Base-by-base conservation (phyloP, 331 rosid genomes). In the Malus hybrid region DNA sequence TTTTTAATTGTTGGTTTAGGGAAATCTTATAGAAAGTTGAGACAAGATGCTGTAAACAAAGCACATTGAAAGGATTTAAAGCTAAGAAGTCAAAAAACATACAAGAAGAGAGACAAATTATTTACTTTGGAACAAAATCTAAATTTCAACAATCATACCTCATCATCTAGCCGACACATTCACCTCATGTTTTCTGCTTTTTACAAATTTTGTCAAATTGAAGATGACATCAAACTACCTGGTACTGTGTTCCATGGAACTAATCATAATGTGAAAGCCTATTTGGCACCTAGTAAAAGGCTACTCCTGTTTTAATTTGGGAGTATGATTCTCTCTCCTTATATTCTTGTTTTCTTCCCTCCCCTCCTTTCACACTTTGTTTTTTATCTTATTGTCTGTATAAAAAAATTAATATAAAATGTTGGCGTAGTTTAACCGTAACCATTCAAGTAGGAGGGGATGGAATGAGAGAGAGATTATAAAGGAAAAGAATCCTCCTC, bases 141-240 rank as follows among this genome's bases (percentile, higher is more conserved):
- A 24, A 24, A 24, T 24, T 66, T n/a, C 54, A 71, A 71, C 20
- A 54, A 32, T n/a, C 57, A 71, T 39, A 31, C 64, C 60, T 7
- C 64, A 59, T 59, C 27, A 10, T 4, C 18, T 10, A 16, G 18
- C 65, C 36, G 39, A 62, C 67, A 24, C 24, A 28, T 28, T 62
- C 55, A 33, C 46, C 31, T 20, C 67, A 73, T 16, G 18, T 60
- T 46, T 24, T 19, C 10, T 36, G 61, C 27, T 36, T 73, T 60
- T 6, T 15, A 32, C 59, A 39, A 57, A 4, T 9, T 73, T 56
- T 56, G 2, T 73, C 59, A 59, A 73, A 50, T 63, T 60, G 68
- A 32, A 39, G n/a, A 34, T 28, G 76, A 73, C 76, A 24, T 60
- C 42, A 57, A 73, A 28, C 67, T 9, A 73, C 76, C 66, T 36